A percentile compares a stretch with the other conserved stretches of the same genome.
Conservation (phyloP, 2,329 filamentous ascomycete species). For the Paecilomyces fulvus region DNA sequence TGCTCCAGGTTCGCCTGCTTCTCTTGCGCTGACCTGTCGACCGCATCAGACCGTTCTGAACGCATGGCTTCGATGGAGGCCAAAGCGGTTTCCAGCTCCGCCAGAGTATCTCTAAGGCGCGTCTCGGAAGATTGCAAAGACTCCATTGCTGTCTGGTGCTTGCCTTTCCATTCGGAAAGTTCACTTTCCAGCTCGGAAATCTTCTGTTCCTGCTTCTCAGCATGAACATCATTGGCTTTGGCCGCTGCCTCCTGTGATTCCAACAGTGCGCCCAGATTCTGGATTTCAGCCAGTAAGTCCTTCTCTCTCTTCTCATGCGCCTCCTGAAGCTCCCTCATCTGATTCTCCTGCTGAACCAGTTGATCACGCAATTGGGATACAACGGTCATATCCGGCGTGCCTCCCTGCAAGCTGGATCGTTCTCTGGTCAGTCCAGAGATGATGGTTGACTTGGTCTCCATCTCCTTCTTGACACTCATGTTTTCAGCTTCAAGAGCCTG, state of each 20-base stretch:
- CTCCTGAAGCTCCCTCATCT: slow-evolving; percentile 66
- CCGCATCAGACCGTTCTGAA: slow-evolving; percentile 29
- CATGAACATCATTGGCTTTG: slow-evolving; percentile 24
- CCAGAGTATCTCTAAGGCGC: slow-evolving; percentile 62
- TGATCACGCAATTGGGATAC: slow-evolving; percentile 82
- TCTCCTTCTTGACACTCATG: slow-evolving; percentile 77
- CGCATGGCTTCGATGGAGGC: slow-evolving; percentile 44
- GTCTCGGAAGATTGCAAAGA: slow-evolving; percentile 65
- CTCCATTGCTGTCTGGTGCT: slow-evolving; percentile 63
- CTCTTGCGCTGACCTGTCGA: slow-evolving; percentile 21
- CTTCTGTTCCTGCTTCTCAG: slow-evolving; percentile 43
- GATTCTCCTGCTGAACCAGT: slow-evolving; percentile 74
- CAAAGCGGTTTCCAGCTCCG: slow-evolving; percentile 61
- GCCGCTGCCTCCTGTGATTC: slow-evolving; percentile 28
- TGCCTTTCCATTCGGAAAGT: slow-evolving; percentile 64
- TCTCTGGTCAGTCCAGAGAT: slow-evolving; percentile 92
- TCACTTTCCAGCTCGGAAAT: slow-evolving; percentile 63
- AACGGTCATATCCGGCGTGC: slow-evolving; percentile 81
- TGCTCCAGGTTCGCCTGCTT: slow-evolving; percentile 37
- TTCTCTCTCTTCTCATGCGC: slow-evolving; percentile 65
- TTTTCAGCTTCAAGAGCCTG: slow-evolving; percentile 84
- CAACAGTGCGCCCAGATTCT: slow-evolving; percentile 54
- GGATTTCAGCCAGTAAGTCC: slow-evolving; percentile 64
- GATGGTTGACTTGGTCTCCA: slow-evolving; percentile 93
- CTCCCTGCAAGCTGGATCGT: slow-evolving; percentile 74